Evolutionary conservation across 2,329 filamentous ascomycete genomes (phyloP).

Genomic region (Penicillium aurantiogriseum): DNA sequence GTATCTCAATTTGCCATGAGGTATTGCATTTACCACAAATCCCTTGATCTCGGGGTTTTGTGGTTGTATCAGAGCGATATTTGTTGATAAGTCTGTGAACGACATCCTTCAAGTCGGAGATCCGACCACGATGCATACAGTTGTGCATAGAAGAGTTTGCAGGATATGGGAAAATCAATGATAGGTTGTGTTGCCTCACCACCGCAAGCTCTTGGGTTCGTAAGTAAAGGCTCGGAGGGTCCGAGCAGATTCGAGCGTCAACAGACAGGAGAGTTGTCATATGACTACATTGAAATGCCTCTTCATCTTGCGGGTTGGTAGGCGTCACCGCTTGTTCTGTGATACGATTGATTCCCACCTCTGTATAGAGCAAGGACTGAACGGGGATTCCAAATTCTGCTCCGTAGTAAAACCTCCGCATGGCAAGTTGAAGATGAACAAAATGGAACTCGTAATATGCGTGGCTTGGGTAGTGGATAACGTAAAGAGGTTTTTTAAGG

Average conservation of each 20-base stretch:
- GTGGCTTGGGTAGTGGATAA: not conserved
- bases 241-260: conserved; percentile 6
- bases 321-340: not conserved
- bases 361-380: conserved; percentile 9
- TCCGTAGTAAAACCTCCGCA: conserved; percentile 12
- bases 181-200: not conserved
- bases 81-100: not conserved
- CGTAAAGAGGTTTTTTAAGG: not conserved
- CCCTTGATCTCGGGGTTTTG: not conserved
- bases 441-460: not conserved
- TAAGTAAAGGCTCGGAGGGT: conserved; percentile 7
- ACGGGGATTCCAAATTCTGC: conserved; percentile 9
- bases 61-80: not conserved
- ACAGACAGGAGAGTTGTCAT: conserved; percentile 1
- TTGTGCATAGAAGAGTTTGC: not conserved
- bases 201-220: conserved; percentile 6
- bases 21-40: not conserved
- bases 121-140: no score
- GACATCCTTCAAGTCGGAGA: not conserved
- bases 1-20: not conserved
- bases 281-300: not conserved
- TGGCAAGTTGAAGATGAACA: conserved; percentile 14
- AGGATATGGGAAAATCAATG: not conserved
- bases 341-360: not conserved
- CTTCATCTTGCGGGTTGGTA: not conserved